Percentiles rank a stretch among this genome's conserved stretches.
Conservation (phyloP, 75 land plant genomes). For the Picea sitchensis region DNA sequence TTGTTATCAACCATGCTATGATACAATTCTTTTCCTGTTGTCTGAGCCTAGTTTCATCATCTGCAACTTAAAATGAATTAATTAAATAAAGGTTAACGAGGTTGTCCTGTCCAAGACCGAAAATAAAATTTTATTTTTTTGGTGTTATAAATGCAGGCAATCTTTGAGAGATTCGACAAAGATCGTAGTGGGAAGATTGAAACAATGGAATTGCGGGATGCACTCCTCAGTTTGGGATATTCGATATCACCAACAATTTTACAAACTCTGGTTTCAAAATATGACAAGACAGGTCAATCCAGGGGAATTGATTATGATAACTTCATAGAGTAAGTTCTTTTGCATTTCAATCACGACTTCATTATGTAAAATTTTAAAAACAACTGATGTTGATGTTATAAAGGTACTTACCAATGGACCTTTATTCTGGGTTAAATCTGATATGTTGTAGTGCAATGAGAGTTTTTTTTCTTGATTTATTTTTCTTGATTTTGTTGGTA, state of each 20-base stretch:
- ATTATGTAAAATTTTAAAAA: background rate
- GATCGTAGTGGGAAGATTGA: slow-evolving; percentile 92
- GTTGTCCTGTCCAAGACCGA: background rate
- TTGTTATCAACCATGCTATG: too few species aligned
- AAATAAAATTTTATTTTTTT: background rate
- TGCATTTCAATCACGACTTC: slow-evolving; percentile 10
- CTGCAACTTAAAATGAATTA: too few species aligned
- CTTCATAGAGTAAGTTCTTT: slow-evolving; percentile 82
- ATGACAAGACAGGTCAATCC: slow-evolving; percentile 58
- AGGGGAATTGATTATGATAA: slow-evolving; percentile 82
- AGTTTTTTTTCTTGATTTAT: too few species aligned
- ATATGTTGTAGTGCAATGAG: too few species aligned
- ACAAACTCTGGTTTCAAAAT: slow-evolving; percentile 76
- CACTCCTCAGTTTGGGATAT: slow-evolving; percentile 79
- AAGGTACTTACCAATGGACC: background rate
- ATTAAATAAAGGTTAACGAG: too few species aligned
- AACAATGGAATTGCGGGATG: slow-evolving; percentile 71
- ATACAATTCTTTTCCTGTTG: too few species aligned
- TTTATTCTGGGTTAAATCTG: background rate
- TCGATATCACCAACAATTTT: slow-evolving; percentile 64
- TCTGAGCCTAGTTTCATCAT: too few species aligned
- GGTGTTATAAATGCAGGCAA: slow-evolving; percentile 36
- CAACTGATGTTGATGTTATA: background rate
- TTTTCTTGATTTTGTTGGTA: too few species aligned
- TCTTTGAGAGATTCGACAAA: slow-evolving; percentile 80